Percentiles rank a stretch among this genome's conserved stretches.
These are phyloP conservation scores for Aureobasidium uvarum DNA, from an alignment of 2,329 filamentous ascomycete species.

Conservation along the genomic window DNA sequence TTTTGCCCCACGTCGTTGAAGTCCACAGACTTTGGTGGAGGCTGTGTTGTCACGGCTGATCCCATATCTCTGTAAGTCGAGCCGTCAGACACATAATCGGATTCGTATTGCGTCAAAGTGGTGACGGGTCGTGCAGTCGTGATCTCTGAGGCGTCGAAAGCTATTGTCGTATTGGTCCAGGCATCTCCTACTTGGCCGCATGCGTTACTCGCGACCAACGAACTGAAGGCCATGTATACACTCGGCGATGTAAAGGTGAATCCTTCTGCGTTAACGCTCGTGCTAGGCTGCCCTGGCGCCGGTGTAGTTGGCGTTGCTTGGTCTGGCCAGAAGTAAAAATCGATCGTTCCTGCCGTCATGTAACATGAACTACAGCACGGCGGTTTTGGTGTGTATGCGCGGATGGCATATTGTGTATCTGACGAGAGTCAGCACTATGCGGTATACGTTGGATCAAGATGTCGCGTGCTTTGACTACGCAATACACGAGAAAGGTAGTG, in stretches of 20 bases:
- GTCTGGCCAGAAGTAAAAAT: slow-evolving; percentile 27
- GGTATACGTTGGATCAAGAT: not conserved
- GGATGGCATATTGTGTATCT: slow-evolving; percentile 28
- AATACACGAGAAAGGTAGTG: too few species aligned
- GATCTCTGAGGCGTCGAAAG: slow-evolving; percentile 26
- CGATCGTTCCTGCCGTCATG: slow-evolving; percentile 27
- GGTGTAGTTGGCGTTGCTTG: slow-evolving; percentile 26
- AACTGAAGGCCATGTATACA: slow-evolving; percentile 28
- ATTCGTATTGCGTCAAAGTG: slow-evolving; percentile 16
- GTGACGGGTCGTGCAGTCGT: slow-evolving; percentile 26
- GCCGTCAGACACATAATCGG: not conserved
- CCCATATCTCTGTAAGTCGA: slow-evolving; percentile 12
- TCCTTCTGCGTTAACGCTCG: slow-evolving; percentile 24
- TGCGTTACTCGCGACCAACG: slow-evolving; percentile 21
- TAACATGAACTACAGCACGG: slow-evolving; percentile 28
- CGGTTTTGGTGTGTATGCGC: slow-evolving; percentile 28
- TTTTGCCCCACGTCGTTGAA: slow-evolving; percentile 26
- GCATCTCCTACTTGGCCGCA: slow-evolving; percentile 27
- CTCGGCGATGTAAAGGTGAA: slow-evolving; percentile 29
- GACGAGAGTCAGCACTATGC: slow-evolving; percentile 1
- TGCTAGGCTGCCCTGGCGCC: slow-evolving; percentile 19
- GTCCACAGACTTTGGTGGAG: slow-evolving; percentile 13
- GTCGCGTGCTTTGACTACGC: too few species aligned
- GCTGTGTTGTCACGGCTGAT: slow-evolving; percentile 19
- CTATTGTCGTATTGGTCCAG: slow-evolving; percentile 27